A percentile compares a stretch with the other conserved stretches of the same genome.
phyloP scores from a whole-genome alignment of 1,284 basidiomycete genomes.

The Phylloboletellus chloephorus region DNA sequence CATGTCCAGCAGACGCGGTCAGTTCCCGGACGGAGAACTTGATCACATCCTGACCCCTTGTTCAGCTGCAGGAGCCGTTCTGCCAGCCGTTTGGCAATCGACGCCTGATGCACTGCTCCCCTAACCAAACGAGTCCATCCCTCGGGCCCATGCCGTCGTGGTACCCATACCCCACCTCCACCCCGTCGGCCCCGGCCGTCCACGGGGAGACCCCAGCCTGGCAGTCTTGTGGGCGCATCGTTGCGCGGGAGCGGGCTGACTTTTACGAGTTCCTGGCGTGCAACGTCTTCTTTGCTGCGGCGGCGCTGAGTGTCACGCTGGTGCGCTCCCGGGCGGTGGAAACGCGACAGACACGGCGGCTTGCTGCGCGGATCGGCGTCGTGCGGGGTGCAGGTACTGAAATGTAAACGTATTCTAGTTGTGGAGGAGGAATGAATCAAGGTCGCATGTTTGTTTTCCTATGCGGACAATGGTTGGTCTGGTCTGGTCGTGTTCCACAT shows the following conservation, averaged over 20 bases:
- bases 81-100: conserved; percentile 90
- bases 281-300: conserved; percentile 66
- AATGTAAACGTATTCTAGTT: no score
- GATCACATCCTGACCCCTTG: conserved; percentile 10
- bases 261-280: conserved; percentile 86
- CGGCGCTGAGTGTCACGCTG: conserved; percentile 62
- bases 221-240: conserved; percentile 85
- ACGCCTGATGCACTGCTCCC: conserved; percentile 75
- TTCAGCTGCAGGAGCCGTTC: conserved; percentile 76
- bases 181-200: conserved; percentile 17
- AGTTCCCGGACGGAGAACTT: conserved; percentile 27
- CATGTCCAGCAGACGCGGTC: conserved; percentile 77
- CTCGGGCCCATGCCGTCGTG: conserved; percentile 13
- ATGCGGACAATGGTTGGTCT: no score
- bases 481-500: no score
- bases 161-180: conserved; percentile 18
- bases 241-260: conserved; percentile 70
- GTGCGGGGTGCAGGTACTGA: no score
- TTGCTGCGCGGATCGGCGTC: conserved; percentile 79
- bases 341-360: conserved; percentile 67
- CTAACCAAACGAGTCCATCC: conserved; percentile 26
- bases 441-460: no score
- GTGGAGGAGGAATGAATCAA: no score
- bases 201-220: conserved; percentile 76
- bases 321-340: conserved; percentile 65